Percentiles rank a stretch among this genome's conserved stretches.
Conservation (phyloP, 2,329 filamentous ascomycete species). For the Mycogone perniciosa region DNA sequence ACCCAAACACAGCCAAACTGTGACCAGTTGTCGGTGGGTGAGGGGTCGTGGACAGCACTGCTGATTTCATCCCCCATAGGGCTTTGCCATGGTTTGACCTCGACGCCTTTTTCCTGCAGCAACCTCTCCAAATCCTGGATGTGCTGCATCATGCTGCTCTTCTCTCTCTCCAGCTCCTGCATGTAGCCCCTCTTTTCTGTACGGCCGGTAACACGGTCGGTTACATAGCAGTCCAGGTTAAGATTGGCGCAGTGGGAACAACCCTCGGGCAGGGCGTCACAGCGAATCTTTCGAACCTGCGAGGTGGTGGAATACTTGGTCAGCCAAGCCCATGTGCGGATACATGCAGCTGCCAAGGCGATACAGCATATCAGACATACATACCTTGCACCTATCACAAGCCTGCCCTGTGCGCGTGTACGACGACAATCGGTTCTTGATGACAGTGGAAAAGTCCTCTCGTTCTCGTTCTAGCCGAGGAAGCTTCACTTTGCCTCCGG, state of each 20-base stretch:
- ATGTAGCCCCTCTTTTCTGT: constrained; percentile 73
- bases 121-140: constrained; percentile 64
- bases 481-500: constrained; percentile 39
- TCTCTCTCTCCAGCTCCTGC: constrained; percentile 68
- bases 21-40: constrained; percentile 25
- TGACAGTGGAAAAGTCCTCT: constrained; percentile 49
- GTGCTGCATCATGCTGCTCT: constrained; percentile 58
- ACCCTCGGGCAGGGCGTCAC: constrained; percentile 72
- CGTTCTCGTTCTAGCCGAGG: constrained; percentile 41
- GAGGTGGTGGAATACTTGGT: background rate
- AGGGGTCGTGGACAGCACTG: constrained; percentile 15
- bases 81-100: constrained; percentile 48
- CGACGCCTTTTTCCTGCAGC: constrained; percentile 53
- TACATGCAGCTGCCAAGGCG: background rate
- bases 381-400: constrained; percentile 81
- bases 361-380: constrained; percentile 15
- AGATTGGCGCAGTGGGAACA: constrained; percentile 77
- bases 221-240: constrained; percentile 73
- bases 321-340: no score
- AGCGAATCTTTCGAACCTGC: constrained; percentile 78
- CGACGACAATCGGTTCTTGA: constrained; percentile 49
- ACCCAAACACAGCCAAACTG: constrained; percentile 29
- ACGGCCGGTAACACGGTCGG: constrained; percentile 77
- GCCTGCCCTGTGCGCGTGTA: constrained; percentile 70
- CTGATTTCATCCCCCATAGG: constrained; percentile 16